These are phyloP conservation scores for Neurospora tetraspora DNA, from an alignment of 495 filamentous ascomycete species.

Conservation along the genomic window DNA sequence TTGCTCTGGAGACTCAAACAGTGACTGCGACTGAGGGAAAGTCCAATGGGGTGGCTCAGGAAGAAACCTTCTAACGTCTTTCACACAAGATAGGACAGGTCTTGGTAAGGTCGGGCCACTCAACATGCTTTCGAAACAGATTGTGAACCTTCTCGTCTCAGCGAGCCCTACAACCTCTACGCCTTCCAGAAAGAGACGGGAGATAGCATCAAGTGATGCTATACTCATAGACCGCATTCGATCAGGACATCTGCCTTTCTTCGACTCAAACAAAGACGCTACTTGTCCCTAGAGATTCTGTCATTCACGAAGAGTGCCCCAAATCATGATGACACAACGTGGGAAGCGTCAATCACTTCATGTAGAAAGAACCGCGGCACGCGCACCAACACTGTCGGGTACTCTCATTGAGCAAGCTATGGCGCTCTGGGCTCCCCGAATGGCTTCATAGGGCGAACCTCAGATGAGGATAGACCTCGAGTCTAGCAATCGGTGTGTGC, in stretches of 20 bases:
- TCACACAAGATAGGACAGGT: background rate
- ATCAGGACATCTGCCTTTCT: background rate
- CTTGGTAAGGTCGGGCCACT: background rate
- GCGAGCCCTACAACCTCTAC: background rate
- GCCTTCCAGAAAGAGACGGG: background rate
- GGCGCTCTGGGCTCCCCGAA: background rate
- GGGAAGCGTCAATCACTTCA: background rate
- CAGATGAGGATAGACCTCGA: background rate
- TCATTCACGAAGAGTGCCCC: background rate
- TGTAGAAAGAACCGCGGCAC: background rate
- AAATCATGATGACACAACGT: background rate
- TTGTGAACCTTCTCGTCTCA: background rate
- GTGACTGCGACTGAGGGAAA: background rate
- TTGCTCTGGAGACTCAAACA: background rate
- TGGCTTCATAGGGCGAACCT: background rate
- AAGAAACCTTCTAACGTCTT: background rate
- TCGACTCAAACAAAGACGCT: background rate
- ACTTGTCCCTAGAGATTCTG: background rate
- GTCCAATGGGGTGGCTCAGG: background rate
- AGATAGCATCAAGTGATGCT: background rate
- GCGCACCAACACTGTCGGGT: background rate
- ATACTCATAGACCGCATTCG: background rate
- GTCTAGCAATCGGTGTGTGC: background rate
- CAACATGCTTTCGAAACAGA: background rate
- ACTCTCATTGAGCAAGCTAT: background rate